Evolutionary conservation across 2,329 filamentous ascomycete species (phyloP), one percentile per base, ranked within the genome.

Genomic region (Xylaria sp.): DNA sequence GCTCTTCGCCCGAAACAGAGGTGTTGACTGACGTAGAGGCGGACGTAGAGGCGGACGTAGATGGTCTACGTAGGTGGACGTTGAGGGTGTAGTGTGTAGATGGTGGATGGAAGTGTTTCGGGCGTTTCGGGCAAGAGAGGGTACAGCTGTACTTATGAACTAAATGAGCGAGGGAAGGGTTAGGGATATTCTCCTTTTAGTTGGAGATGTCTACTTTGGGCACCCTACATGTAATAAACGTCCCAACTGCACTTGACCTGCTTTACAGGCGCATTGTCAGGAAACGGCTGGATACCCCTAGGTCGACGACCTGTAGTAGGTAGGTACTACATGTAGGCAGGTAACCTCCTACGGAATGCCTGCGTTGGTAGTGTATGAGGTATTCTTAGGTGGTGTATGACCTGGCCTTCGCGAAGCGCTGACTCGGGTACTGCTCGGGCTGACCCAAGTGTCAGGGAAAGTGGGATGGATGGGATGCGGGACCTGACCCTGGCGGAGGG

Each of bases 381-480:
- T n/a, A n/a, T n/a, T n/a, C n/a, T 37, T 10, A 27, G 59, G 48
- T 35, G 32, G 44, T 53, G 27, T n/a, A 59, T 59, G 37, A 63
- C 27, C 48, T 29, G 51, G 32, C 35, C n/a, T 40, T 18, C 5
- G 40, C 16, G 16, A 44, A 18, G 16, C 3, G 40, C 18, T 44
- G 40, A 40, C 35, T 13, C 35, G 35, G n/a, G n/a, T n/a, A n/a
- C n/a, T n/a, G n/a, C n/a, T n/a, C n/a, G 35, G 2, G 60, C 23
- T 63, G 58, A 67, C 16, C 62, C 53, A 66, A 29, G 53, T 23
- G 25, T 27, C n/a, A 44, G 59, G 58, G 37, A 58, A 59, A 54
- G 66, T 60, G 62, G 66, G 60, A 35, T 65, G 58, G 47, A 32
- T 55, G 21, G 42, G 42, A 12, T 23, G 54, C 44, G 53, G 62